Conservation (phyloP, 306 rosid genomes). For the Sphenostylis stenocarpa region DNA sequence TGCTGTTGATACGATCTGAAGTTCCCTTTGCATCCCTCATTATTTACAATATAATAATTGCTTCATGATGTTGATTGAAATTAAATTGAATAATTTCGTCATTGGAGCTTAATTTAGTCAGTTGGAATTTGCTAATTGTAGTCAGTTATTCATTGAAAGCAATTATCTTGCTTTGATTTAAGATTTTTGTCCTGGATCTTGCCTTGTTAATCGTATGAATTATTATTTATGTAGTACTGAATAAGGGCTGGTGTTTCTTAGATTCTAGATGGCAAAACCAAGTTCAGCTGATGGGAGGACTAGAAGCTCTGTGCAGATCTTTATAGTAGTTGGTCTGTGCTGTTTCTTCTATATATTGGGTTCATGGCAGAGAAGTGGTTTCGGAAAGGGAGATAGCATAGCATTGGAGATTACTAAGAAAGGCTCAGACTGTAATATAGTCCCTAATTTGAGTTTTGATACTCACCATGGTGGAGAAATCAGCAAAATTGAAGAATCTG, state of each 20-base stretch:
- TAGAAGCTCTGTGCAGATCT: conserved; percentile 80
- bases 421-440: conserved; percentile 58
- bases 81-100: neutral
- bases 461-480: conserved; percentile 82
- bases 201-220: neutral
- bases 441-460: conserved; percentile 72
- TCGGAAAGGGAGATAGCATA: conserved; percentile 92
- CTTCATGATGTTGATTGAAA: conserved; percentile 25
- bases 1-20: conserved; percentile 39
- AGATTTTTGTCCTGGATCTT: conserved; percentile 27
- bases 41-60: conserved; percentile 9
- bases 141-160: conserved; percentile 25
- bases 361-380: conserved; percentile 96
- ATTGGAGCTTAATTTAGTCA: conserved; percentile 11
- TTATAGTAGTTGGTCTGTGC: conserved; percentile 82
- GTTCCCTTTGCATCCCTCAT: neutral
- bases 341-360: conserved; percentile 92
- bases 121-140: conserved; percentile 14
- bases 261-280: conserved; percentile 75
- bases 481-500: conserved; percentile 52
- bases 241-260: conserved; percentile 32
- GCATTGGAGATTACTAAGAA: conserved; percentile 73
- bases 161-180: neutral
- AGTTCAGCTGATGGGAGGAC: conserved; percentile 74
- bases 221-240: conserved; percentile 21